phyloP scores from a whole-genome alignment of 2,329 filamentous ascomycete genomes.

The Fusarium ambrosium region DNA sequence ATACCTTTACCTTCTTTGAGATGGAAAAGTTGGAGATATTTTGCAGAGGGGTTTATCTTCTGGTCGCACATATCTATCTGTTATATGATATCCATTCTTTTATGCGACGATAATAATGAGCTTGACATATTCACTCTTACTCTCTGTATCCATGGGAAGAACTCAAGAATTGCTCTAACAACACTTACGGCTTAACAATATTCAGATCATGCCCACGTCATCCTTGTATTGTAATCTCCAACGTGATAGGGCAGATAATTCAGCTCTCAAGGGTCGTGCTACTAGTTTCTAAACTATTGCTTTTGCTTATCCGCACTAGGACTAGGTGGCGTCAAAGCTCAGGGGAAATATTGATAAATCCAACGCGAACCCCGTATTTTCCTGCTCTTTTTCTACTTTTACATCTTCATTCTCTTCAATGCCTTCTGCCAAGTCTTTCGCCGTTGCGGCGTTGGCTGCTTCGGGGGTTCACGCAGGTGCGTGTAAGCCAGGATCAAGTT shows the following conservation, averaged over 20 bases:
- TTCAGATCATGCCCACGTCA: not conserved
- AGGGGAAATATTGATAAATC: constrained; percentile 7
- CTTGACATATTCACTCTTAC: not conserved
- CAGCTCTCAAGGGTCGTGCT: constrained; percentile 1
- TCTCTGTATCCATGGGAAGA: not conserved
- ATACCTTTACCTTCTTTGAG: not conserved
- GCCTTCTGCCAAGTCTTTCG: constrained; percentile 25
- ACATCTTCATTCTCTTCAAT: not conserved
- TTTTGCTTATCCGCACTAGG: not conserved
- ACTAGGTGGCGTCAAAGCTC: not conserved
- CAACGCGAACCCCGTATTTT: not conserved
- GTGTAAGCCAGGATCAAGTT: constrained; percentile 1
- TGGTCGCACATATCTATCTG: not conserved
- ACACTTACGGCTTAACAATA: not conserved
- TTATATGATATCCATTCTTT: constrained; percentile 1
- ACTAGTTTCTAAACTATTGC: constrained; percentile 5
- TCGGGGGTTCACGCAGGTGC: constrained; percentile 9
- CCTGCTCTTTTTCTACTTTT: not conserved
- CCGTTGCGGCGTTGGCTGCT: constrained; percentile 22
- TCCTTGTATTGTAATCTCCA: not conserved
- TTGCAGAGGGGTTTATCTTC: not conserved
- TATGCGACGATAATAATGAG: not conserved
- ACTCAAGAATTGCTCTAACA: not conserved
- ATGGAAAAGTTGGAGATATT: not conserved
- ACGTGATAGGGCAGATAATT: not conserved